Base-by-base conservation (phyloP, 2,329 filamentous ascomycete genomes). In the Incumbomyces delicatus region DNA sequence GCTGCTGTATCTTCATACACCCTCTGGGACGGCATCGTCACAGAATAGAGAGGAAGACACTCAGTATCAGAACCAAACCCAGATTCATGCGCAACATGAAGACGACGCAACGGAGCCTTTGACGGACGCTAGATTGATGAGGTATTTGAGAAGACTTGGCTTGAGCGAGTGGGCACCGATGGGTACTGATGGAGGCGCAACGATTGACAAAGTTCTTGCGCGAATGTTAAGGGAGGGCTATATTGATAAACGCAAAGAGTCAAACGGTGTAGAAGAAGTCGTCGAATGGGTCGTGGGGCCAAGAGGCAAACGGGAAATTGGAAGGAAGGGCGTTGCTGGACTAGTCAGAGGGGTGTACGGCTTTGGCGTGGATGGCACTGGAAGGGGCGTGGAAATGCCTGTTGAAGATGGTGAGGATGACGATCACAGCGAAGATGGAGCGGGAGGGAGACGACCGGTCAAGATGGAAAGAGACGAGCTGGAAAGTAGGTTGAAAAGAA, bases 211-310 rank as follows among this genome's bases (percentile, higher is more conserved):
- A 44, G 69, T 90, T 2, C 67, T 96, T 11, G 78, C 81, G 55
- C 77, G 78, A 43, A 81, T 96, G 70, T 76, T 82, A 53, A 82
- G 77, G 53, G 88, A 96, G 45, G 85, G 85, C 0, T 98, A 98
- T 60, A 69, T 98, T 2, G 73, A 88, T 31, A 84, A 79, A 53
- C 75, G 81, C 41, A 75, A 81, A 16, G 88, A 95, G 56, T 76
- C 62, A 53, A 66, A 66, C 57, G 80, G 78, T 1, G 86, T 85
- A 20, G 86, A 94, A 32, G 81, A 90, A 52, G 73, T 78, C 2
- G 73, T 87, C 6, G 88, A 86, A 40, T 98, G 87, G 75, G 77
- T 85, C 47, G 77, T 95, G 12, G 92, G 92, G 0, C 83, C 87
- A 5, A 76, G 92, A 17, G 90, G 85, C 5, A 92, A 85, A 65